A percentile compares a stretch with the other conserved stretches of the same genome.
Evolutionary conservation across 331 rosid species (phyloP).

Genomic region (Spiraea crenata): DNA sequence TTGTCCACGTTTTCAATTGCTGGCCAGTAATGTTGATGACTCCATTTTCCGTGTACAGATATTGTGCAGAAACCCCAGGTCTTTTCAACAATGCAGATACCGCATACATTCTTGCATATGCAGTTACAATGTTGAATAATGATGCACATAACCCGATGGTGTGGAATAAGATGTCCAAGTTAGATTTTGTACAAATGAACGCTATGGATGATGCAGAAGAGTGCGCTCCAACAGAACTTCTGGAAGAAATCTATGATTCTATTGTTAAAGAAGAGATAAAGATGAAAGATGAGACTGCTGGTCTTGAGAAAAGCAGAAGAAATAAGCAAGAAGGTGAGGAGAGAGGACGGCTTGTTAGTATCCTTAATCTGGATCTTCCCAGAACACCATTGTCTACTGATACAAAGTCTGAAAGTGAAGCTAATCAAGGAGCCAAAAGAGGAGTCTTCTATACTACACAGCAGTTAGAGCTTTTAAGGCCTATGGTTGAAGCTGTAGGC

Average conservation of each 20-base stretch:
- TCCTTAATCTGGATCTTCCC: conserved; percentile 96
- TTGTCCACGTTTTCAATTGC: conserved; percentile 26
- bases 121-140: conserved; percentile 92
- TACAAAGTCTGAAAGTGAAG: conserved; percentile 84
- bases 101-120: conserved; percentile 97
- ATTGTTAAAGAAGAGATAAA: conserved; percentile 90
- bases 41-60: conserved; percentile 46
- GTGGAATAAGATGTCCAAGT: conserved; percentile 99
- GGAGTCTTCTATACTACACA: conserved; percentile 91
- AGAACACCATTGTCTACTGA: conserved; percentile 63
- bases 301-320: conserved; percentile 65
- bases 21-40: conserved; percentile 22
- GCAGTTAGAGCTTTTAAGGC: conserved; percentile 97
- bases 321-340: conserved; percentile 82
- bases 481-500: conserved; percentile 99
- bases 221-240: conserved; percentile 82
- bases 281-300: conserved; percentile 72
- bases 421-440: conserved; percentile 74
- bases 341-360: conserved; percentile 79
- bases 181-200: conserved; percentile 88
- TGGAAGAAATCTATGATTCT: conserved; percentile 90
- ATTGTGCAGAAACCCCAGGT: conserved; percentile 94
- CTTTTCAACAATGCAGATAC: conserved; percentile 97
- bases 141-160: conserved; percentile 99
- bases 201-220: conserved; percentile 82